Conservation (phyloP, 305 asterid species). For the Fraxinus sp. region DNA sequence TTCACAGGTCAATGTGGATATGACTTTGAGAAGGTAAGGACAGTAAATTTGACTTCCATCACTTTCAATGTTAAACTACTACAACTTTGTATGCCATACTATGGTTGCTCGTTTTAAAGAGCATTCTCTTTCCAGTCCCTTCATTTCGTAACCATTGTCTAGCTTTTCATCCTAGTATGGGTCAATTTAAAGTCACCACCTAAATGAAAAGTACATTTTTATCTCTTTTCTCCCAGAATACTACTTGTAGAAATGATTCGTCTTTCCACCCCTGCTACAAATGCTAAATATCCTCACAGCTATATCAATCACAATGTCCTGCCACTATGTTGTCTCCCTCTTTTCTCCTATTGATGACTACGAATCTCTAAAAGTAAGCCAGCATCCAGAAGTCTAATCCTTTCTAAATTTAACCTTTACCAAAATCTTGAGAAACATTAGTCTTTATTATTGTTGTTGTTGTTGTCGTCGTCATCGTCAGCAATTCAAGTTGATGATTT, state of each 20-base stretch:
- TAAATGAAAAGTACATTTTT: background rate
- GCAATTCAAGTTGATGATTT: background rate
- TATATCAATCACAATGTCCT: background rate
- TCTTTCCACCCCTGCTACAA: background rate
- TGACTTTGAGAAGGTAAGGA: slow-evolving; percentile 70
- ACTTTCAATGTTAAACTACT: slow-evolving; percentile 1
- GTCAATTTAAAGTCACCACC: background rate
- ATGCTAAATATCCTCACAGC: background rate
- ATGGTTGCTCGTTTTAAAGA: background rate
- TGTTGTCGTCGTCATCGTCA: too few relatives aligned
- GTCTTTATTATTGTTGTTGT: too few relatives aligned
- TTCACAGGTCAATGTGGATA: slow-evolving; percentile 88
- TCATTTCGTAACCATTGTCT: background rate
- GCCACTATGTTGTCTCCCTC: background rate
- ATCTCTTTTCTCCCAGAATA: background rate
- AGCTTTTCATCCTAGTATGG: background rate
- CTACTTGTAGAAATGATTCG: background rate
- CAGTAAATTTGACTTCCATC: slow-evolving; percentile 18
- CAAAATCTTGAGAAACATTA: background rate
- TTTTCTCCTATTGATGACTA: background rate
- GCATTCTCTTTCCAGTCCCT: background rate
- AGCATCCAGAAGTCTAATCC: background rate
- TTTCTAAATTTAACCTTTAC: background rate
- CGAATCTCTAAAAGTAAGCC: background rate
- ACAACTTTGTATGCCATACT: slow-evolving; percentile 2